Percentiles rank a stretch among this genome's conserved stretches.
phyloP scores from a whole-genome alignment of 371 early-diverging fungal species.

The Blakeslea trispora region DNA sequence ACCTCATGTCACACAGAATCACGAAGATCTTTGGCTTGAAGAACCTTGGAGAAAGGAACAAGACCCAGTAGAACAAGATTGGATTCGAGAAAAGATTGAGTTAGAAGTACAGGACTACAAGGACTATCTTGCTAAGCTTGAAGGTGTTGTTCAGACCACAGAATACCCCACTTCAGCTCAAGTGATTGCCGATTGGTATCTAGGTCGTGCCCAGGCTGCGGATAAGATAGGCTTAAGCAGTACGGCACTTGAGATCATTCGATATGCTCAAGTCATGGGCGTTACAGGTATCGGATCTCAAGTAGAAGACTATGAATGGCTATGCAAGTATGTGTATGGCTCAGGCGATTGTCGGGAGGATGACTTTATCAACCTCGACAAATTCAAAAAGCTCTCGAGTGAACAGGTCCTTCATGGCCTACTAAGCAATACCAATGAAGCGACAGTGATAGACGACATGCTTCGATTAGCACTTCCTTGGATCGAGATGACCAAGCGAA shows the following conservation, averaged over 20 bases:
- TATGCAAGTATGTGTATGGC: constrained; percentile 63
- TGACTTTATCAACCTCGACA: constrained; percentile 35
- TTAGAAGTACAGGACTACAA: constrained; percentile 20
- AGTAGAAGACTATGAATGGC: constrained; percentile 56
- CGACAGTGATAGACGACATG: constrained; percentile 53
- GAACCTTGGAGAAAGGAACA: constrained; percentile 41
- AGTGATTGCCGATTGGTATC: constrained; percentile 63
- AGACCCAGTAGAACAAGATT: constrained; percentile 28
- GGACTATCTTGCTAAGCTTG: constrained; percentile 20
- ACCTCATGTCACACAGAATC: constrained; percentile 37
- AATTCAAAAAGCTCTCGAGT: constrained; percentile 44
- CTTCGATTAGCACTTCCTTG: constrained; percentile 59
- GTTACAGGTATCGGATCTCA: constrained; percentile 51
- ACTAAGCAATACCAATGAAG: constrained; percentile 43
- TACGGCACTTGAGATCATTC: constrained; percentile 58
- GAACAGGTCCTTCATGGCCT: constrained; percentile 57
- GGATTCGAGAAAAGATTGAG: constrained; percentile 19
- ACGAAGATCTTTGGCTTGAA: constrained; percentile 39
- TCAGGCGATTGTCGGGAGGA: constrained; percentile 15
- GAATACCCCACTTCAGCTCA: constrained; percentile 49
- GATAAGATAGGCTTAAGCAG: constrained; percentile 58
- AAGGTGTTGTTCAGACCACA: constrained; percentile 32
- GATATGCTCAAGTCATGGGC: constrained; percentile 54
- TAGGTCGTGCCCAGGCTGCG: constrained; percentile 53
- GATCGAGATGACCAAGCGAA: constrained; percentile 39